Evolutionary conservation across 176 grass and related monocot species (phyloP).

Genomic region (Bolboschoenus planiculmis): DNA sequence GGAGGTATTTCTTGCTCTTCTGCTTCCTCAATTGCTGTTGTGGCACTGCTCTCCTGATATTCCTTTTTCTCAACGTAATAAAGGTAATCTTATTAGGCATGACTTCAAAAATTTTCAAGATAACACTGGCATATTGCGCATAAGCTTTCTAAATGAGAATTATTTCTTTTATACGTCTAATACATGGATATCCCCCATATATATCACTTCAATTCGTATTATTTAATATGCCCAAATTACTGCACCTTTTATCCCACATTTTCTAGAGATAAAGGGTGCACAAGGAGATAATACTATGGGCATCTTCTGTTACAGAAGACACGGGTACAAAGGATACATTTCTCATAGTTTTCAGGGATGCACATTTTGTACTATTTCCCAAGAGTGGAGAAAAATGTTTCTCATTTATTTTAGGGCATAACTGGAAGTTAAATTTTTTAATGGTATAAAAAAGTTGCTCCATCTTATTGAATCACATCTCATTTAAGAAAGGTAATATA

Average conservation of each 20-base stretch:
- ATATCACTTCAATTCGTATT: neutral
- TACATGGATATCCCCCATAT: neutral
- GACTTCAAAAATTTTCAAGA: neutral
- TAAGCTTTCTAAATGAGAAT: neutral
- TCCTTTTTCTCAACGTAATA: conserved; percentile 40
- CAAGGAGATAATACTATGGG: neutral
- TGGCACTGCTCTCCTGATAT: conserved; percentile 32
- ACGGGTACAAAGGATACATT: neutral
- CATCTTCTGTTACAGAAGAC: neutral
- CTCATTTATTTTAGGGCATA: neutral
- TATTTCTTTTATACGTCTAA: neutral
- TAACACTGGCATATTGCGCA: neutral
- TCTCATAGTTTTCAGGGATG: neutral
- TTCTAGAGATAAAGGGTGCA: neutral
- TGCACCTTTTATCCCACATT: neutral
- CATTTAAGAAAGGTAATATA: neutral
- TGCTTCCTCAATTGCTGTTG: conserved; percentile 25
- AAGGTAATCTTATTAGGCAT: neutral
- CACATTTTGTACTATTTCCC: neutral
- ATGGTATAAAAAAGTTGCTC: neutral
- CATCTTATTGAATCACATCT: neutral
- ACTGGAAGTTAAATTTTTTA: neutral
- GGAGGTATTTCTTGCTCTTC: conserved; percentile 24
- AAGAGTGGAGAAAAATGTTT: neutral
- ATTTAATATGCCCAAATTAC: neutral